Evolutionary conservation across 768 basidiomycete genomes (phyloP).

Genomic region (Rhizopogon sp.): DNA sequence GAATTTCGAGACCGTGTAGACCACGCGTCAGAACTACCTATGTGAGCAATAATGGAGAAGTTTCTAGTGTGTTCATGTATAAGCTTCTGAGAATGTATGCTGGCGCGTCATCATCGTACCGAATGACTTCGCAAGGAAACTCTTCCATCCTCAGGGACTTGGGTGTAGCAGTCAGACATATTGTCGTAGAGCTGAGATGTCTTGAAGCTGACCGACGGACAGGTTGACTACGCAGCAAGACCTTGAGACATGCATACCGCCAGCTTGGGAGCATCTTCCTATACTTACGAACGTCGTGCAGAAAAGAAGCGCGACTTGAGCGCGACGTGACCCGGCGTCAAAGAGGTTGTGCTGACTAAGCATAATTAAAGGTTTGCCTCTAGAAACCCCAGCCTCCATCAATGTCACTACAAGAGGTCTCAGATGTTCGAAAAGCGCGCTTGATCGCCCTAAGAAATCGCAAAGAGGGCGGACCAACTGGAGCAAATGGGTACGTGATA

Average conservation of each 20-base stretch:
- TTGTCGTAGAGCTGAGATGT: slow-evolving; percentile 27
- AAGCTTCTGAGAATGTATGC: neutral
- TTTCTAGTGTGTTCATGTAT: slow-evolving; percentile 44
- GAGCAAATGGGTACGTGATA: slow-evolving; percentile 36
- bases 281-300: slow-evolving; percentile 15
- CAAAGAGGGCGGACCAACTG: slow-evolving; percentile 53
- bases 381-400: neutral
- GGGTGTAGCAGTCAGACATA: slow-evolving; percentile 19
- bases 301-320: slow-evolving; percentile 12
- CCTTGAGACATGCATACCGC: slow-evolving; percentile 23
- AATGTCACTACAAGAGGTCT: slow-evolving; percentile 71
- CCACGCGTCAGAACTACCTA: slow-evolving; percentile 44
- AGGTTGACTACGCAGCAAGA: slow-evolving; percentile 12
- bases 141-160: slow-evolving; percentile 50
- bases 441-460: slow-evolving; percentile 70
- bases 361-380: neutral
- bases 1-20: neutral
- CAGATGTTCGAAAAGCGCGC: slow-evolving; percentile 78
- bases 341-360: neutral
- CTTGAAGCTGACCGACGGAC: slow-evolving; percentile 5
- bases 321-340: neutral
- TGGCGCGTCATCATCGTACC: slow-evolving; percentile 35
- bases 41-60: slow-evolving; percentile 96
- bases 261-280: slow-evolving; percentile 26
- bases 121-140: slow-evolving; percentile 63